Percentiles rank a stretch among this genome's conserved stretches.
phyloP scores from a whole-genome alignment of 805 yeast genomes.

The Metschnikowia kunwiensis region DNA sequence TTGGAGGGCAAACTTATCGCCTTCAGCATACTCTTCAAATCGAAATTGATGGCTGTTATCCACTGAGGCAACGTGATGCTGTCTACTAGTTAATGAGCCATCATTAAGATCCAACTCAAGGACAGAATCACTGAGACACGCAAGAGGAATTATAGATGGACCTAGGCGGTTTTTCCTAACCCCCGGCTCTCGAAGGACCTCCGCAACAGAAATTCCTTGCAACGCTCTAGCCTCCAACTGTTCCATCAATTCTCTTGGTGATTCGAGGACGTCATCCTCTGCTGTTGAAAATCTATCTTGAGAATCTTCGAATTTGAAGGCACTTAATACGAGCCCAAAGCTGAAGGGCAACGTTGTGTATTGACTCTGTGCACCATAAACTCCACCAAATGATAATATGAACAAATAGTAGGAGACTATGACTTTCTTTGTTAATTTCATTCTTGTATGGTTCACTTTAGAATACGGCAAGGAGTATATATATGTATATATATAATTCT shows the following conservation, averaged over 20 bases:
- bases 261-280: background rate
- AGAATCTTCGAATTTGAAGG: conserved; percentile 18
- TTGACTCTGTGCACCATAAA: conserved; percentile 1
- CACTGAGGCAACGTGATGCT: conserved; percentile 35
- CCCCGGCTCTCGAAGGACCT: conserved; percentile 5
- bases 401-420: no score
- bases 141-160: conserved; percentile 8
- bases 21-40: conserved; percentile 28
- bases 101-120: conserved; percentile 29
- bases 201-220: conserved; percentile 9
- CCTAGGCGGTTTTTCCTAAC: background rate
- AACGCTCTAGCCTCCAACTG: conserved; percentile 1
- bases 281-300: background rate
- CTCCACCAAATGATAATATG: no score
- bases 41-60: conserved; percentile 39
- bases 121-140: conserved; percentile 13
- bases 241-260: background rate
- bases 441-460: no score
- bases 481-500: no score
- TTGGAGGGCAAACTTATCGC: conserved; percentile 20
- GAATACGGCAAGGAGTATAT: no score
- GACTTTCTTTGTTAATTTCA: no score
- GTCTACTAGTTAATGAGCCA: conserved; percentile 31
- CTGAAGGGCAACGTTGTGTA: conserved; percentile 27
- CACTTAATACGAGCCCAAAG: conserved; percentile 37